Conservation (phyloP, 1,139 yeast species). For the Zygosaccharomyces pseudobailii region DNA sequence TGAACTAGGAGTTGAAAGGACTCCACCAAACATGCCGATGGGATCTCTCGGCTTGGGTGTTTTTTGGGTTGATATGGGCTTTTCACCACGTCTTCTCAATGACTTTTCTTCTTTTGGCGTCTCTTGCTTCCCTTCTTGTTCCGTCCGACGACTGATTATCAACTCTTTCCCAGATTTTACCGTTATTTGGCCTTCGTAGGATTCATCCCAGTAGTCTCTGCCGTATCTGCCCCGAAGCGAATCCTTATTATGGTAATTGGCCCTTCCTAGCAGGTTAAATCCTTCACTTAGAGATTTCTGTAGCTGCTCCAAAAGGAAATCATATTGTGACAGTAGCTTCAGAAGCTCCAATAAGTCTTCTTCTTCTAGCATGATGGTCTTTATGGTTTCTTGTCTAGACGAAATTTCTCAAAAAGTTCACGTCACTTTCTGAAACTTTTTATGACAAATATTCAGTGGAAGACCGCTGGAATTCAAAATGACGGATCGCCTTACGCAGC, state of each 20-base stretch:
- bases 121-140: conserved; percentile 5
- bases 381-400: not conserved
- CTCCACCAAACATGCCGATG: conserved; percentile 31
- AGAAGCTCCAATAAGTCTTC: conserved; percentile 16
- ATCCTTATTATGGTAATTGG: conserved; percentile 32
- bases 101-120: conserved; percentile 6
- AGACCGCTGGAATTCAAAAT: conserved; percentile 11
- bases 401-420: not conserved
- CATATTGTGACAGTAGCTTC: conserved; percentile 22
- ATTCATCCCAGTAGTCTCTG: conserved; percentile 30
- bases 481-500: conserved; percentile 85
- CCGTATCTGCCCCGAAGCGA: conserved; percentile 31
- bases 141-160: conserved; percentile 4
- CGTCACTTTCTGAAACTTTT: not conserved
- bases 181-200: conserved; percentile 23
- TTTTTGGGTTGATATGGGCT: conserved; percentile 2
- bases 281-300: conserved; percentile 26
- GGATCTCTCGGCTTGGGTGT: conserved; percentile 18
- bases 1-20: conserved; percentile 25
- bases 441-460: not conserved
- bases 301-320: conserved; percentile 28
- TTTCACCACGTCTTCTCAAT: conserved; percentile 6
- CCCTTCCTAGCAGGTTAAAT: conserved; percentile 27
- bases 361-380: conserved; percentile 8
- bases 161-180: conserved; percentile 11